Percentiles rank a stretch among this genome's conserved stretches.
Evolutionary conservation across 164 flowering plant species (phyloP).

Genomic region (Stephania japonica): DNA sequence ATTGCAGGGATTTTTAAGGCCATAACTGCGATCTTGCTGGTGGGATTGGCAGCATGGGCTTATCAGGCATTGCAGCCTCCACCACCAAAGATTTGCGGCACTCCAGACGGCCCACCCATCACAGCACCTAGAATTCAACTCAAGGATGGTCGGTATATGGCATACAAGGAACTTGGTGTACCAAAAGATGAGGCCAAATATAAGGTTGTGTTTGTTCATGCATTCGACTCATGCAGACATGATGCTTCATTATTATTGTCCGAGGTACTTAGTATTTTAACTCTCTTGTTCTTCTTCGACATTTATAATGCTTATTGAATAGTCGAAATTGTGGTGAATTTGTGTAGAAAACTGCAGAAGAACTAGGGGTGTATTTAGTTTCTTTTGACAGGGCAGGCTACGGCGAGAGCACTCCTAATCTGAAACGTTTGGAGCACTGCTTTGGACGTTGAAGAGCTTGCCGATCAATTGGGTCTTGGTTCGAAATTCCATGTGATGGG

Average conservation of each 20-base stretch:
- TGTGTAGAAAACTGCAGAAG: conserved; percentile 45
- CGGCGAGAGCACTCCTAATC: conserved; percentile 75
- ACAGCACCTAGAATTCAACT: conserved; percentile 68
- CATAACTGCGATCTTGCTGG: conserved; percentile 23
- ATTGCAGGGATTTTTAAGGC: conserved; percentile 18
- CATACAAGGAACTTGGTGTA: conserved; percentile 68
- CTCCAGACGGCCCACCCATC: conserved; percentile 53
- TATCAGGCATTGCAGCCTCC: conserved; percentile 57
- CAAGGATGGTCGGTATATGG: conserved; percentile 69
- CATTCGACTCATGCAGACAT: conserved; percentile 46
- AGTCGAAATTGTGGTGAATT: not conserved
- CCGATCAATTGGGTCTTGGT: conserved; percentile 56
- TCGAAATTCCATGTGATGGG: conserved; percentile 53
- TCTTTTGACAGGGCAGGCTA: conserved; percentile 73
- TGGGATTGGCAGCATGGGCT: conserved; percentile 44
- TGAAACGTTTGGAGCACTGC: conserved; percentile 40
- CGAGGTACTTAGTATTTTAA: conserved; percentile 30
- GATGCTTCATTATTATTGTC: conserved; percentile 27
- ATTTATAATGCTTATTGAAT: not conserved
- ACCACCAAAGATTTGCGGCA: conserved; percentile 50
- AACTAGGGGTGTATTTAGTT: conserved; percentile 43
- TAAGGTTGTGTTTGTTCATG: conserved; percentile 56
- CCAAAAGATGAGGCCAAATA: conserved; percentile 47
- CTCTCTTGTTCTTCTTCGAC: not conserved
- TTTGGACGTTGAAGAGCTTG: conserved; percentile 66